Conservation (phyloP, 345 rosid species). For the Salix exigua region DNA sequence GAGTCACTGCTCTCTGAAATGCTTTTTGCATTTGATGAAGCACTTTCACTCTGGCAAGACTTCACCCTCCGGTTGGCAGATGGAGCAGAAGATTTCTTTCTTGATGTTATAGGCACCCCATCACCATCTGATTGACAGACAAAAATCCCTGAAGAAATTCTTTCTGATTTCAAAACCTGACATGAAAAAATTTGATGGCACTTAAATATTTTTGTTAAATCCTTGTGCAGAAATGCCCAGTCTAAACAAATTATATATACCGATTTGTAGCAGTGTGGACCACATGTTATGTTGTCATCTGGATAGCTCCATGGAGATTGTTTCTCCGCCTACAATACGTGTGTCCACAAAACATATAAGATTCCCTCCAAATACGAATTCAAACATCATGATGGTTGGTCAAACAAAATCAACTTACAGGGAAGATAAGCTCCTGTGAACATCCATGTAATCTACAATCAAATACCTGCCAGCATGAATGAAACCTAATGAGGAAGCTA, state of each 20-base stretch:
- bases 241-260: slow-evolving; percentile 34
- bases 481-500: slow-evolving; percentile 8
- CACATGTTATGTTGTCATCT: slow-evolving; percentile 65
- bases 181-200: slow-evolving; percentile 15
- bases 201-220: slow-evolving; percentile 11
- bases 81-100: slow-evolving; percentile 53
- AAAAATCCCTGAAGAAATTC: slow-evolving; percentile 25
- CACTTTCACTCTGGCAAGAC: slow-evolving; percentile 82
- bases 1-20: slow-evolving; percentile 83
- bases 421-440: slow-evolving; percentile 95
- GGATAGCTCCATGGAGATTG: slow-evolving; percentile 62
- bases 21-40: slow-evolving; percentile 83
- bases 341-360: slow-evolving; percentile 21
- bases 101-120: slow-evolving; percentile 35
- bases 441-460: slow-evolving; percentile 99
- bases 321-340: slow-evolving; percentile 69
- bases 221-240: slow-evolving; percentile 7
- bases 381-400: slow-evolving; percentile 21
- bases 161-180: slow-evolving; percentile 65
- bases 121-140: slow-evolving; percentile 53
- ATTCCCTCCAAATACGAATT: slow-evolving; percentile 14
- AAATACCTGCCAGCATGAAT: slow-evolving; percentile 64
- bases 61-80: slow-evolving; percentile 47
- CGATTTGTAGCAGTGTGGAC: slow-evolving; percentile 67
- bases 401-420: slow-evolving; percentile 54